These are phyloP conservation scores for Penicillium paneum DNA, from an alignment of 2,329 filamentous ascomycete genomes.

Conservation along the genomic window DNA sequence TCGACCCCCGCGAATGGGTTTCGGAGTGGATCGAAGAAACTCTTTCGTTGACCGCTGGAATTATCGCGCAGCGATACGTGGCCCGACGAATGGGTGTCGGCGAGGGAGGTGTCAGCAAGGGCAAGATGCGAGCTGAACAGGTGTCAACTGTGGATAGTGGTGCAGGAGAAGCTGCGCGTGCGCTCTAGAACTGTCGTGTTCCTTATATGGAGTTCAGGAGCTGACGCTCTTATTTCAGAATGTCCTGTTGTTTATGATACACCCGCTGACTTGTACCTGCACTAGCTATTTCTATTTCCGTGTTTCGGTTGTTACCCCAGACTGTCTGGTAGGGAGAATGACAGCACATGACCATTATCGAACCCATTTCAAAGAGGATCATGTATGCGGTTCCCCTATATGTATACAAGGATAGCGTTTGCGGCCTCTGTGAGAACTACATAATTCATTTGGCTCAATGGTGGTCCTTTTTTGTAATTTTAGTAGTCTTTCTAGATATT, in stretches of 20 bases:
- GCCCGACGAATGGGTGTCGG: constrained; percentile 94
- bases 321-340: neutral
- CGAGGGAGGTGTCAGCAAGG: constrained; percentile 65
- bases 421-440: too few relatives aligned
- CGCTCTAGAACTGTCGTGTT: constrained; percentile 31
- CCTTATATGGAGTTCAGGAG: neutral
- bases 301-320: neutral
- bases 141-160: constrained; percentile 56
- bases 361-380: neutral
- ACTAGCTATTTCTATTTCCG: neutral
- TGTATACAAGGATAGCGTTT: neutral
- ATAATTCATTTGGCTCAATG: too few relatives aligned
- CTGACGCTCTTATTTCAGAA: neutral
- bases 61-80: constrained; percentile 93
- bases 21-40: constrained; percentile 95
- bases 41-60: constrained; percentile 71
- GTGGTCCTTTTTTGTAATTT: too few relatives aligned
- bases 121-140: constrained; percentile 52
- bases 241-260: constrained; percentile 2
- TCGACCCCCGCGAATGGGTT: constrained; percentile 95
- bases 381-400: constrained; percentile 3
- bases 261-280: neutral
- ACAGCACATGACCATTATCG: neutral
- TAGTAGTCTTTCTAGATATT: too few relatives aligned
- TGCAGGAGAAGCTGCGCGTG: constrained; percentile 60